These are phyloP conservation scores for Theileria parva DNA, from an alignment of 169 alveolate genomes.

Conservation along the genomic window DNA sequence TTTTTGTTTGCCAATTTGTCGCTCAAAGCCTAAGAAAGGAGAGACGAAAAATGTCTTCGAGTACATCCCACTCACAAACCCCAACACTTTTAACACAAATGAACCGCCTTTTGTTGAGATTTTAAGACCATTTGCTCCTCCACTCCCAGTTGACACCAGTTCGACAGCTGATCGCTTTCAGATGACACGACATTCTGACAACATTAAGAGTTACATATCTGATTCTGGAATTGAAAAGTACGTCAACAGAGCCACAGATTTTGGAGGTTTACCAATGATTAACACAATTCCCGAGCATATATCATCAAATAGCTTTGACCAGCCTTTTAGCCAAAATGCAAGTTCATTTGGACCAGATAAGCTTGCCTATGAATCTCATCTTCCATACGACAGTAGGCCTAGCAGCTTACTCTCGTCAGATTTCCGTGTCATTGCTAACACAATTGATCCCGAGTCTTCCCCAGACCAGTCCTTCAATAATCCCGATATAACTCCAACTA, in stretches of 20 bases:
- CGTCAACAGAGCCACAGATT: neutral
- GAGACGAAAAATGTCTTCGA: neutral
- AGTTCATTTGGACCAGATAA: neutral
- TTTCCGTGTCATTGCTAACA: neutral
- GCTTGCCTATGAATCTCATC: neutral
- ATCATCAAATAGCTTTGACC: neutral
- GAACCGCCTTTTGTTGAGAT: neutral
- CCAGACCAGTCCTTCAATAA: neutral
- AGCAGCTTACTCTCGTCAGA: neutral
- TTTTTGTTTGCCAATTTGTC: neutral
- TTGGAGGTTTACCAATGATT: neutral
- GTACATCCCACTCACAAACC: neutral
- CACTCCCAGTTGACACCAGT: neutral
- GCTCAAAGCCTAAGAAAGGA: neutral
- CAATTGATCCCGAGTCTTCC: neutral
- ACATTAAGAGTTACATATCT: neutral
- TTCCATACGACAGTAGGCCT: neutral
- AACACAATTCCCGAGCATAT: conserved; percentile 7
- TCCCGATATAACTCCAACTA: neutral
- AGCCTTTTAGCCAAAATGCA: neutral
- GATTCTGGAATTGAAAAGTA: neutral
- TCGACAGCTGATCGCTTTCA: neutral
- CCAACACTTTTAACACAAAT: neutral
- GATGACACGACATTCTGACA: neutral
- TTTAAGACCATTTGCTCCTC: neutral